A percentile compares a stretch with the other conserved stretches of the same genome.
phyloP scores from a whole-genome alignment of 352 stramenopile species.

The Aphanomyces astaci region DNA sequence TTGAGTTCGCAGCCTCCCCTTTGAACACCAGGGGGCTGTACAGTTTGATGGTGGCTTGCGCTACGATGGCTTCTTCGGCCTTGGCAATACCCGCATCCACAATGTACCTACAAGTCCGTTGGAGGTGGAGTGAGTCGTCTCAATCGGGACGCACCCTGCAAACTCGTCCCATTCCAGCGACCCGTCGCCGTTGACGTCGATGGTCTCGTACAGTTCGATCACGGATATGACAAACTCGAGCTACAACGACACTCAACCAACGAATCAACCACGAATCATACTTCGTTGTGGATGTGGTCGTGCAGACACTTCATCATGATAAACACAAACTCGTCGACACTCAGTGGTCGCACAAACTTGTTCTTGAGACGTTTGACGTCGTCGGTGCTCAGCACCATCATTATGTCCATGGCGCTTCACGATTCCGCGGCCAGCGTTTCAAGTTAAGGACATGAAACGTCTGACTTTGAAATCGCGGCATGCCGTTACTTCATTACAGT shows the following conservation, averaged over 20 bases:
- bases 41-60: slow-evolving; percentile 2
- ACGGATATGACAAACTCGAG: slow-evolving; percentile 77
- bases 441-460: background rate
- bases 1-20: slow-evolving; percentile 15
- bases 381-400: slow-evolving; percentile 81
- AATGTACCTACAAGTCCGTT: slow-evolving; percentile 4
- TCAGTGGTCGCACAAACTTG: slow-evolving; percentile 44
- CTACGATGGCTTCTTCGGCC: slow-evolving; percentile 10
- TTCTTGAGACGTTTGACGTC: slow-evolving; percentile 52
- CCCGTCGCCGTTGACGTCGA: slow-evolving; percentile 85
- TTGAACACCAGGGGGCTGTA: slow-evolving; percentile 12
- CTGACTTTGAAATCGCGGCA: too few species aligned
- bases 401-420: slow-evolving; percentile 53
- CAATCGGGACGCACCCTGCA: slow-evolving; percentile 71
- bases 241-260: slow-evolving; percentile 19
- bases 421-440: background rate
- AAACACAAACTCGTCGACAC: slow-evolving; percentile 55
- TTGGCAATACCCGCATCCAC: slow-evolving; percentile 18
- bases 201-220: slow-evolving; percentile 84
- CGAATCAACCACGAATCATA: slow-evolving; percentile 11
- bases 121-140: slow-evolving; percentile 28
- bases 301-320: slow-evolving; percentile 63
- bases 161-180: slow-evolving; percentile 88
- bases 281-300: slow-evolving; percentile 49
- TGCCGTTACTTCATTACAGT: too few species aligned